A percentile compares a stretch with the other conserved stretches of the same genome.
These are phyloP conservation scores for Ascosphaera acerosa DNA, from an alignment of 2,329 filamentous ascomycete genomes.

Conservation along the genomic window DNA sequence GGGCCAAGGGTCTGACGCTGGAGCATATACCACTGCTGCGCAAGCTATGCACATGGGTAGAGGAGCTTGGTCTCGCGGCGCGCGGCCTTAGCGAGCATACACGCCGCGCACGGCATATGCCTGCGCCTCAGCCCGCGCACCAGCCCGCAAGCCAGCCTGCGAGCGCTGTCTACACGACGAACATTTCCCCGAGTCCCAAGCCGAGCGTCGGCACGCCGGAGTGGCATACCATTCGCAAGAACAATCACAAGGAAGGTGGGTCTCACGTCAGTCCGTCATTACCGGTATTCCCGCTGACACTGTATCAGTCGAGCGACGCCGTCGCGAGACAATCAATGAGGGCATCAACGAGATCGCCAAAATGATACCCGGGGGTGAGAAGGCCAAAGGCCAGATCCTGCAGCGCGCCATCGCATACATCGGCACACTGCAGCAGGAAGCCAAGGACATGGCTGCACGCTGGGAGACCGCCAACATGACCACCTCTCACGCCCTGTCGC, in stretches of 20 bases:
- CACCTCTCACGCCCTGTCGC: slow-evolving; percentile 32
- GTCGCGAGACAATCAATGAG: slow-evolving; percentile 95
- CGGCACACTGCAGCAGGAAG: slow-evolving; percentile 39
- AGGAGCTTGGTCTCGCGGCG: slow-evolving; percentile 45
- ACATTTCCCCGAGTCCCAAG: slow-evolving; percentile 33
- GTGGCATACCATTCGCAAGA: slow-evolving; percentile 92
- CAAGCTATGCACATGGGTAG: slow-evolving; percentile 42
- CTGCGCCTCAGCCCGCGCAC: too few species aligned
- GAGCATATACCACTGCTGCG: slow-evolving; percentile 38
- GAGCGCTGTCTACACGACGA: slow-evolving; percentile 28
- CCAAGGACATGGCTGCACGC: slow-evolving; percentile 17
- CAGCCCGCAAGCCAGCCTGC: too few species aligned
- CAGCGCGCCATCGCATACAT: slow-evolving; percentile 89
- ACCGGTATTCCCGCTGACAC: too few species aligned
- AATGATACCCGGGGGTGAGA: slow-evolving; percentile 92
- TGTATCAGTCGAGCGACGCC: slow-evolving; percentile 76
- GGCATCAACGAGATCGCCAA: slow-evolving; percentile 96
- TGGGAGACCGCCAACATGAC: slow-evolving; percentile 21
- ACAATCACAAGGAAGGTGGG: slow-evolving; percentile 96
- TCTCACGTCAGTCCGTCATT: slow-evolving; percentile 7
- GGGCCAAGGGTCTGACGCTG: slow-evolving; percentile 27
- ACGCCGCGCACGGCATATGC: too few species aligned
- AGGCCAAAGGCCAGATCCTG: slow-evolving; percentile 94
- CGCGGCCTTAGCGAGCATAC: slow-evolving; percentile 18
- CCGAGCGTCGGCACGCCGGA: slow-evolving; percentile 87